Evolutionary conservation across 345 rosid species (phyloP), one percentile per base, ranked within the genome.

Genomic region (Acer campestre): DNA sequence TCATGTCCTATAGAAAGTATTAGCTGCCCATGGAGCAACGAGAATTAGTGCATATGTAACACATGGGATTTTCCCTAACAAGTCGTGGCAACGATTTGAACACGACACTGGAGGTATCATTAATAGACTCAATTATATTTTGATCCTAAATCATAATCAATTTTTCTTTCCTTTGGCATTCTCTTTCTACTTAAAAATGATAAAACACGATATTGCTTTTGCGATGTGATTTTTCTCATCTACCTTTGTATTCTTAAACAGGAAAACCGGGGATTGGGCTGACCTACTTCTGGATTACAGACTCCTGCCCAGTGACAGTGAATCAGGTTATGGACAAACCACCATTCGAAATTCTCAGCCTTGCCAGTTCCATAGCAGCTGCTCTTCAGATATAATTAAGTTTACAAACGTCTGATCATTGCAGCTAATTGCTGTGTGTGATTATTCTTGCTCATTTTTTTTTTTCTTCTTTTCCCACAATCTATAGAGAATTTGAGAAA

Each of bases 271-370:
- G 86, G 68, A 82, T 78, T 64, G 97, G 97, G 20, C 77, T 95
- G 70, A 78, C 86, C 73, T 92, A 95, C 85, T 95, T 95, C 86
- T 95, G 99, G 99, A 92, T 95, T 75, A 95, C 97, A 16, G 98
- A 95, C 81, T 95, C 98, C 23, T 93, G 99, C 81, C 94, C 97
- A 4, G 67, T 40, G 67, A 95, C 98, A 1, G 98, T 92, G 80
- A 86, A 86, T 61, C 89, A 90, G 78, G 99, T 95, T 82, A 82
- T 70, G 83, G 84, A 83, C 81, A 89, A 77, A 82, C 88, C 82
- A 51, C 99, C 98, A 2, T 95, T 92, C 73, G 97, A 95, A 88
- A 77, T 95, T 81, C 92, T 95, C n/a, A 93, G 97, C 86, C 95
- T 95, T 17, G 94, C 98, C 16, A 80, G 92, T 79, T 81, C 98